Base-by-base conservation (phyloP, 306 rosid species). In the Medicago lupulina region DNA sequence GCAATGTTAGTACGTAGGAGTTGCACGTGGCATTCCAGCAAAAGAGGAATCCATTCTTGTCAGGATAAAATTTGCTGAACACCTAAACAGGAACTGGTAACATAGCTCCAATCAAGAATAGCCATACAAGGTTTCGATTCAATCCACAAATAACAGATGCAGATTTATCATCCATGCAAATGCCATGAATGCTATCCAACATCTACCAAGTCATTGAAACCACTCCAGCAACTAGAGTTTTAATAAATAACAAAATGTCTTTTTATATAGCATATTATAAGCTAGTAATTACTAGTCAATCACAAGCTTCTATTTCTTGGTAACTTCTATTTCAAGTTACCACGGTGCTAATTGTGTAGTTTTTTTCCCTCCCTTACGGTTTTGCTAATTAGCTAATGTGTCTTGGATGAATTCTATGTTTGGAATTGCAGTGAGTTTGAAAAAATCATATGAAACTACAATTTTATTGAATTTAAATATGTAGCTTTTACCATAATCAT, bases 181-280 rank as follows among this genome's bases (percentile, higher is more conserved):
- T 85, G 74, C 88, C 91, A 38, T 88, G 85, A 15, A 96, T 88
- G 84, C 59, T 70, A 44, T 82, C 99, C 81, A 96, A 76, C 99
- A 92, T 96, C 99, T 97, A 92, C 99, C 99, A 96, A 9, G 99
- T 97, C 67, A 92, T 96, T 14, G n/a, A n/a, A n/a, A n/a, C n/a
- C n/a, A n/a, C n/a, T n/a, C n/a, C n/a, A n/a, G n/a, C n/a, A n/a
- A n/a, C n/a, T n/a, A n/a, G n/a, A n/a, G n/a, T n/a, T n/a, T n/a
- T n/a, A n/a, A n/a, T n/a, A n/a, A n/a, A n/a, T n/a, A n/a, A n/a
- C n/a, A n/a, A 41, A 73, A 72, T 9, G 17, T 54, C 19, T 50
- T 54, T 47, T 58, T 41, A 70, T 7, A 39, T 36, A 47, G 44
- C 11, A 51, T 62, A 19, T 41, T 28, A 72, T 63, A 75, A 46